Base-by-base conservation (phyloP, 2,329 filamentous ascomycete genomes). In the Lachnellula arida region DNA sequence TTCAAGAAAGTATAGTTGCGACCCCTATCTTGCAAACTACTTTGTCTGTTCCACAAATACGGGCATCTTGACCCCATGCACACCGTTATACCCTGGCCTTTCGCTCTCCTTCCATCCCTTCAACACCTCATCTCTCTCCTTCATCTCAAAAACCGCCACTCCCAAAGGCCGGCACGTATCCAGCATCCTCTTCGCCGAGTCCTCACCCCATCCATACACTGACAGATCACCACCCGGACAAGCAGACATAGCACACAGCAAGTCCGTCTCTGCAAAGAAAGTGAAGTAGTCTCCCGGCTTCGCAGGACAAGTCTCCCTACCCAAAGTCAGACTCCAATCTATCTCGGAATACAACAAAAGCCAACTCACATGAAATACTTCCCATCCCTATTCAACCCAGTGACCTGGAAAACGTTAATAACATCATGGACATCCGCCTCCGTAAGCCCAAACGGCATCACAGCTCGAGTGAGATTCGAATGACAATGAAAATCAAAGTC, bases 361-460 rank as follows among this genome's bases (percentile, higher is more conserved):
- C 8, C 39, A n/a, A 57, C 56, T 52, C 43, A 65, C 79, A 95
- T 95, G 58, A 89, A 92, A 63, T 92, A 93, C 51, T 84, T 80
- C 0, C 88, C 89, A 57, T 86, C 67, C 52, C 81, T 76, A 65
- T 94, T 86, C 47, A 94, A 69, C 0, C 89, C 89, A 0, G 90
- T 94, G 6, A 92, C 88, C 70, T 95, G 90, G 68, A 95, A 94
- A 3, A 95, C 77, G 66, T 95, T 95, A 53, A 95, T 78, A 0
- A 95, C 89, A 69, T 95, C 89, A 66, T 95, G 90, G 1, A 94
- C 83, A 67, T 94, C 89, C 32, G 76, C 75, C 71, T 94, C 90
- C 5, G 76, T 79, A 43, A 94, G 70, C 0, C 88, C 88, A 58
- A 78, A 85, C 0, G 86, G 85, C 1, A 85, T 59, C 2, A 94